phyloP scores from a whole-genome alignment of 805 yeast genomes.

The Ogataea angusta region DNA sequence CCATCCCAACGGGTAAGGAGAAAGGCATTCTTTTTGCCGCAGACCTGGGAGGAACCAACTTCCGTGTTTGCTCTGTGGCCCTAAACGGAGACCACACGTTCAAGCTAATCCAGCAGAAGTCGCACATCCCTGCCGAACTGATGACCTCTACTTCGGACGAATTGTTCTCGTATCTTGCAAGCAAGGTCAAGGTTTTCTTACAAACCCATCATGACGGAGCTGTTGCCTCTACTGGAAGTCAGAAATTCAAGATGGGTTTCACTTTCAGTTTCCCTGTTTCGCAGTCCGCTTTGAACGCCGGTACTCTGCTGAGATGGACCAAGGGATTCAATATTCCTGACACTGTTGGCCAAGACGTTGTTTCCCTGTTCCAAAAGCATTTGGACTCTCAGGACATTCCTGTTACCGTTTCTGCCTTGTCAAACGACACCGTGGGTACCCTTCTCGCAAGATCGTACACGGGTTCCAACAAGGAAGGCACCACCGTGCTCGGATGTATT shows the following conservation, averaged over 20 bases:
- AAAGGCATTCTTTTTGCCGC: slow-evolving; percentile 83
- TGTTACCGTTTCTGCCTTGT: slow-evolving; percentile 78
- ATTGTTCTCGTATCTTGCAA: slow-evolving; percentile 73
- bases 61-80: slow-evolving; percentile 86
- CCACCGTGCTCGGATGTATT: slow-evolving; percentile 83
- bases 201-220: slow-evolving; percentile 54
- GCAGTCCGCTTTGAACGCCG: slow-evolving; percentile 76
- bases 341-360: slow-evolving; percentile 82
- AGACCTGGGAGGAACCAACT: slow-evolving; percentile 94
- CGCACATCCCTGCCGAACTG: slow-evolving; percentile 72
- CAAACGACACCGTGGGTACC: slow-evolving; percentile 96
- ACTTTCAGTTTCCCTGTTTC: slow-evolving; percentile 92
- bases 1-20: slow-evolving; percentile 82
- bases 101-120: slow-evolving; percentile 69
- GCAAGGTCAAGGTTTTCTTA: slow-evolving; percentile 63
- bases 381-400: slow-evolving; percentile 58
- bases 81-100: slow-evolving; percentile 80
- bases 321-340: slow-evolving; percentile 89
- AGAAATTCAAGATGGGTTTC: slow-evolving; percentile 72
- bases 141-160: slow-evolving; percentile 66
- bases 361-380: slow-evolving; percentile 64
- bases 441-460: slow-evolving; percentile 83
- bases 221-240: slow-evolving; percentile 16
- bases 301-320: slow-evolving; percentile 91
- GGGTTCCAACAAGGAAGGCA: slow-evolving; percentile 59